Conservation (phyloP, 2,329 filamentous ascomycete genomes). For the Didymella glomerata region DNA sequence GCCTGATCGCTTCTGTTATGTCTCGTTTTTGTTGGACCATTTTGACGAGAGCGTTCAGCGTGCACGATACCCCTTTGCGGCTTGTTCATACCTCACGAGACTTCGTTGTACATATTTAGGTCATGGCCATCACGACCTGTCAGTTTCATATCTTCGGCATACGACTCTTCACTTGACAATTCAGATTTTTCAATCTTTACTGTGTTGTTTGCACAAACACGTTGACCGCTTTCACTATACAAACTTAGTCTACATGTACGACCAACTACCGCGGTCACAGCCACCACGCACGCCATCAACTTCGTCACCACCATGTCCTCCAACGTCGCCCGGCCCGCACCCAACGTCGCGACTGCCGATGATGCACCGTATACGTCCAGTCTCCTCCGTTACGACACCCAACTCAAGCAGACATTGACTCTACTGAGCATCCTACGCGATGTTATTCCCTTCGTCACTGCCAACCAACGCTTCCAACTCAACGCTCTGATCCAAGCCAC, state of each 20-base stretch:
- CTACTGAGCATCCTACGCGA: neutral
- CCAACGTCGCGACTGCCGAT: neutral
- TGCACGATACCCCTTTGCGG: conserved; percentile 20
- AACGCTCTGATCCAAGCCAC: neutral
- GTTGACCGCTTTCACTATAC: neutral
- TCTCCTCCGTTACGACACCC: neutral
- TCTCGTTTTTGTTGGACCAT: conserved; percentile 3
- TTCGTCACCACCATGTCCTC: neutral
- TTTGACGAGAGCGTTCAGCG: conserved; percentile 22
- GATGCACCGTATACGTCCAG: neutral
- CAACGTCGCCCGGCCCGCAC: neutral
- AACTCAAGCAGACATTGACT: neutral
- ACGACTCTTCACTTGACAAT: neutral
- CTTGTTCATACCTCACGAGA: conserved; percentile 10
- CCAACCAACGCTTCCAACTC: neutral
- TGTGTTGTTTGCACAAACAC: neutral
- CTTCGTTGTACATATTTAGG: conserved; percentile 16
- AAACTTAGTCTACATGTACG: neutral
- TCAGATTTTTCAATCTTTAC: neutral
- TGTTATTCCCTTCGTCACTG: neutral
- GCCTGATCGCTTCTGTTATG: neutral
- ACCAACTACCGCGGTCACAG: neutral
- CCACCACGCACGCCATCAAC: neutral
- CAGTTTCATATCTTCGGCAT: neutral
- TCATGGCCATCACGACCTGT: neutral